Base-by-base conservation (phyloP, 441 rosid genomes). In the Gossypium aridum region DNA sequence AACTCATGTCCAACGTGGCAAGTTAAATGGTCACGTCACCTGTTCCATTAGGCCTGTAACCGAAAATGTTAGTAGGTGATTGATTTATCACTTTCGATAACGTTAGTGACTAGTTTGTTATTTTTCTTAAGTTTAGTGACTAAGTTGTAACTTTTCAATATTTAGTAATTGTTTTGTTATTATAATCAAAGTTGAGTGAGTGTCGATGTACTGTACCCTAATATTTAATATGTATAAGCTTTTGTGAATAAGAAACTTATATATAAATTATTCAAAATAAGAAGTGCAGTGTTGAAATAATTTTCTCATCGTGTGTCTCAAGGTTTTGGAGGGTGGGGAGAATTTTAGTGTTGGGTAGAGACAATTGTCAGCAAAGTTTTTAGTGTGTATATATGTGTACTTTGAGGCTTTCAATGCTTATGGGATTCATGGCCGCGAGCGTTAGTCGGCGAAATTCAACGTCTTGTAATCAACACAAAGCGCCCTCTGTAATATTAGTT, bases 331-430 rank as follows among this genome's bases (percentile, higher is more conserved):
- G 73, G 95, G 94, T 73, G 98, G 98, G 60, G 98, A 92, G 85
- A 97, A 91, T 81, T 97, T 94, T 80, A 97, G 99, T 70, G 96
- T 92, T 3, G 98, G 98, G 55, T 98, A 94, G 87, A 88, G 98
- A 80, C 99, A 94, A 72, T 85, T 97, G 31, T 28, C 5, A 28
- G 31, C 5, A 4, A 28, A 28, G 5, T 28, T 28, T 28, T 28
- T 28, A 28, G 28, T 3, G 31, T 28, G 1, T 3, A 28, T 28
- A 3, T 28, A 28, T 28, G 31, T 28, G 31, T 28, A 61, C 79
- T 70, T 57, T 49, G 2, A 77, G 76, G 49, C 39, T 63, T 57
- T 72, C 53, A 12, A 77, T 71, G 75, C 71, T 64, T 23, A 64
- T 2, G 19, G 80, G 76, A 31, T 72, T 77, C 34, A 72, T 72